A percentile compares a stretch with the other conserved stretches of the same genome.
phyloP scores from a whole-genome alignment of 352 stramenopile species.

The Pythium vanterpoolii region DNA sequence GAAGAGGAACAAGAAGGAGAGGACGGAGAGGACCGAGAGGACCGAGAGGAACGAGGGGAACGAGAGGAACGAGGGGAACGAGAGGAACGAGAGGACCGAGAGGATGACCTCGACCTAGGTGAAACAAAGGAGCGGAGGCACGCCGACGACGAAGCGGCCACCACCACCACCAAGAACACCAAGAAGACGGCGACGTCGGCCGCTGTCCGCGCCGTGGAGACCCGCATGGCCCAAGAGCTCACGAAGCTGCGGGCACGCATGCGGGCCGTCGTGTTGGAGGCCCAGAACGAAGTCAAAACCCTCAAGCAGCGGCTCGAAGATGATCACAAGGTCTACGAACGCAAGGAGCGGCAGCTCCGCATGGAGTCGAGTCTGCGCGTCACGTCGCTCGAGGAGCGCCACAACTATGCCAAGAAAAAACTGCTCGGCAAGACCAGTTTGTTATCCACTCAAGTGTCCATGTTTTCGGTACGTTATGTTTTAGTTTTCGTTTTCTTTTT shows the following conservation, averaged over 20 bases:
- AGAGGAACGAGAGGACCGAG: constrained; percentile 5
- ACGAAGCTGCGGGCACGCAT: constrained; percentile 46
- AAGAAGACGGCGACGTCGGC: constrained; percentile 14
- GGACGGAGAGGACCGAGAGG: constrained; percentile 8
- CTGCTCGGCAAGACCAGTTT: constrained; percentile 30
- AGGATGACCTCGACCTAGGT: background rate
- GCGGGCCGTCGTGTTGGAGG: constrained; percentile 49
- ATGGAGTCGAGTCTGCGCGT: constrained; percentile 46
- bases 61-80: constrained; percentile 10
- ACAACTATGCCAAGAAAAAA: constrained; percentile 37
- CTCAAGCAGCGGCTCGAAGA: constrained; percentile 45
- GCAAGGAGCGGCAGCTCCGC: constrained; percentile 46
- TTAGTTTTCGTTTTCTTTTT: background rate
- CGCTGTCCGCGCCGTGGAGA: constrained; percentile 25
- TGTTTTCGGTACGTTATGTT: constrained; percentile 29
- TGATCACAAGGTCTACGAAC: constrained; percentile 29
- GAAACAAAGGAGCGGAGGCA: constrained; percentile 13
- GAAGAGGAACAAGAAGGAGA: constrained; percentile 10
- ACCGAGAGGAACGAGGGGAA: constrained; percentile 6
- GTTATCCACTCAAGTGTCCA: constrained; percentile 30
- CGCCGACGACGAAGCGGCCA: constrained; percentile 1
- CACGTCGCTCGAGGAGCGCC: constrained; percentile 45
- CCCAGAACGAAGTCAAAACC: constrained; percentile 40
- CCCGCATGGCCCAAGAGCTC: constrained; percentile 36
- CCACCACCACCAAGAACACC: background rate